A percentile compares a stretch with the other conserved stretches of the same genome.
These are phyloP conservation scores for Aspergillus saccharolyticus DNA, from an alignment of 495 filamentous ascomycete genomes.

Conservation along the genomic window DNA sequence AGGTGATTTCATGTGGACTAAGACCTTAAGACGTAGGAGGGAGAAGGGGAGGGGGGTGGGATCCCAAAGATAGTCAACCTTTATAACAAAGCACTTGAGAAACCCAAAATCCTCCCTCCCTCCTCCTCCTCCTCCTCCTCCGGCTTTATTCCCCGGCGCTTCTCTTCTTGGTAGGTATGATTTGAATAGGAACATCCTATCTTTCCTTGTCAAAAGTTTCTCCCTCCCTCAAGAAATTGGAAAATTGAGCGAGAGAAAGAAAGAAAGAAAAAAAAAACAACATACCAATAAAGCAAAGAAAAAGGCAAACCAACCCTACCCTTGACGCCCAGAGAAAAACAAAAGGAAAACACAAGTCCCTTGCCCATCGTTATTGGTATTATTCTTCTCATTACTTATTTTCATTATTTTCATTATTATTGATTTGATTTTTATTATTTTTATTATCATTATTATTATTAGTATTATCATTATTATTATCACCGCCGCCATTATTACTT, in stretches of 20 bases:
- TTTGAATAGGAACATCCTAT: conserved; percentile 15
- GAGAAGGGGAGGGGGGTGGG: conserved; percentile 5
- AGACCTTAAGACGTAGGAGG: conserved; percentile 11
- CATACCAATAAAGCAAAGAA: not conserved
- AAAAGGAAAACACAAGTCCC: not conserved
- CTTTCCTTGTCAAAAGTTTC: conserved; percentile 25
- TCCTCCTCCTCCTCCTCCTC: too few species aligned
- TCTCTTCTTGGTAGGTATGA: conserved; percentile 21
- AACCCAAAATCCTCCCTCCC: too few species aligned
- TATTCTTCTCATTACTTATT: conserved; percentile 1
- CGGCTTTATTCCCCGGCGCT: conserved; percentile 16
- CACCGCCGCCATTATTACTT: conserved; percentile 3
- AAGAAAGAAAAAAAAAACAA: conserved; percentile 4
- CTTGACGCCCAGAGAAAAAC: not conserved
- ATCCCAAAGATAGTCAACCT: conserved; percentile 14
- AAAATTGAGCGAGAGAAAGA: conserved; percentile 12
- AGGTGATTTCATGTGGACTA: not conserved
- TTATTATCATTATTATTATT: conserved; percentile 5
- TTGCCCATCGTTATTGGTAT: not conserved
- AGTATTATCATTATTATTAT: conserved; percentile 8
- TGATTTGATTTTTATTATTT: not conserved
- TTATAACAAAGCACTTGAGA: conserved; percentile 29
- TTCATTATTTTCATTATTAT: conserved; percentile 7
- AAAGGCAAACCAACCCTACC: not conserved
- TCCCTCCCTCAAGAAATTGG: conserved; percentile 7